Evolutionary conservation across 352 stramenopile species (phyloP).

Genomic region (Phytophthora megakarya): DNA sequence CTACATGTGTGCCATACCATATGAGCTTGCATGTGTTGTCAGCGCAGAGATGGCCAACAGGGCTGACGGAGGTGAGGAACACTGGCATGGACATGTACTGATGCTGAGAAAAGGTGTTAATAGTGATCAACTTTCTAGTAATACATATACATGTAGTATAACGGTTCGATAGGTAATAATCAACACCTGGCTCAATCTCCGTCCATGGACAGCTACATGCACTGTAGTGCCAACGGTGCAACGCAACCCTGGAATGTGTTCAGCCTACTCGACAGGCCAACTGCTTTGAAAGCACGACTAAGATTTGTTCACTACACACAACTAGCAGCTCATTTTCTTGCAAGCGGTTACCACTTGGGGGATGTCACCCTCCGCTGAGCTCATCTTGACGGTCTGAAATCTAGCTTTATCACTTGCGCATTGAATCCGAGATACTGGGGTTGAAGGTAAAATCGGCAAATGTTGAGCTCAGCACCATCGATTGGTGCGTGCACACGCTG

Average conservation of each 20-base stretch:
- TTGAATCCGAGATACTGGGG: conserved; percentile 57
- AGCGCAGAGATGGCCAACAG: conserved; percentile 30
- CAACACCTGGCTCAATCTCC: neutral
- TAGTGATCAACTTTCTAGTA: no score
- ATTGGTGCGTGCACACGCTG: conserved; percentile 74
- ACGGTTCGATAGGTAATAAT: no score
- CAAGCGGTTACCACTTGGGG: conserved; percentile 5
- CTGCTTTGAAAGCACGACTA: conserved; percentile 17
- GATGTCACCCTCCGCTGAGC: conserved; percentile 1
- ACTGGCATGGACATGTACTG: no score
- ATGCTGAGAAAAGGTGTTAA: no score
- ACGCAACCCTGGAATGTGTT: neutral
- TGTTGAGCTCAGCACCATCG: conserved; percentile 56
- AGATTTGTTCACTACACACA: conserved; percentile 16
- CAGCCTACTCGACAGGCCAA: neutral
- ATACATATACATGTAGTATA: no score
- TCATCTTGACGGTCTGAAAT: conserved; percentile 17
- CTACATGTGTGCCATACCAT: conserved; percentile 23
- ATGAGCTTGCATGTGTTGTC: neutral
- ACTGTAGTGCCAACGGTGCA: neutral
- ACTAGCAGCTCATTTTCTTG: conserved; percentile 10
- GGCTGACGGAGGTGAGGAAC: conserved; percentile 17
- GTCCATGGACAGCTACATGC: conserved; percentile 1
- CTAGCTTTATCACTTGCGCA: conserved; percentile 47
- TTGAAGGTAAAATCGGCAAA: conserved; percentile 84